Evolutionary conservation across 1,284 basidiomycete species (phyloP).

Genomic region (Lignosus rhinocerotis): DNA sequence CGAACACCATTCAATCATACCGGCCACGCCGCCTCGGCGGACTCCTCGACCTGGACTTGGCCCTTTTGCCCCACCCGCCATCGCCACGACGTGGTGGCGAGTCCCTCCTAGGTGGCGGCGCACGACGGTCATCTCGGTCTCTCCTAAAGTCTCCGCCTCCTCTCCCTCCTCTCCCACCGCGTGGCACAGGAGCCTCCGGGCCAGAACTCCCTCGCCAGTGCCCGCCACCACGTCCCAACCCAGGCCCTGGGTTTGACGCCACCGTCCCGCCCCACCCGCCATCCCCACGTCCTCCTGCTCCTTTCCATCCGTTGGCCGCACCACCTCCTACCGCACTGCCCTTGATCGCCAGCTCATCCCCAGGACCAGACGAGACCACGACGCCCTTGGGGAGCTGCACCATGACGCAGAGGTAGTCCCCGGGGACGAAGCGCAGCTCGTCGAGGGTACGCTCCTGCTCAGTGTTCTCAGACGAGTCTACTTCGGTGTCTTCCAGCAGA

Average conservation of each 20-base stretch:
- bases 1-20: conserved; percentile 27
- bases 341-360: conserved; percentile 46
- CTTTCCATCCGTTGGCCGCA: conserved; percentile 39
- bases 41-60: conserved; percentile 38
- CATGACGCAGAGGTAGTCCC: conserved; percentile 72
- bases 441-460: conserved; percentile 65
- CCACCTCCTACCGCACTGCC: conserved; percentile 40
- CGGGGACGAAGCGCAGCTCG: conserved; percentile 73
- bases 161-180: conserved; percentile 44
- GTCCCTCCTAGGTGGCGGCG: conserved; percentile 35
- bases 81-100: conserved; percentile 47
- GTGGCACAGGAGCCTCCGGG: conserved; percentile 39
- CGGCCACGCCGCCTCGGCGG: conserved; percentile 32
- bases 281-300: conserved; percentile 39
- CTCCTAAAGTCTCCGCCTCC: conserved; percentile 35
- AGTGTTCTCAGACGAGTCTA: conserved; percentile 33
- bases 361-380: conserved; percentile 43
- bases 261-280: conserved; percentile 47
- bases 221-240: conserved; percentile 51
- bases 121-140: conserved; percentile 33
- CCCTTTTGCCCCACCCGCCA: conserved; percentile 39
- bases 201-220: conserved; percentile 71
- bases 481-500: conserved; percentile 54
- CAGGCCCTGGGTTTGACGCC: conserved; percentile 32
- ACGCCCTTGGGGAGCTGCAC: conserved; percentile 71